Percentiles rank a stretch among this genome's conserved stretches.
Conservation (phyloP, 2,329 filamentous ascomycete species). For the Talaromyces sp. region DNA sequence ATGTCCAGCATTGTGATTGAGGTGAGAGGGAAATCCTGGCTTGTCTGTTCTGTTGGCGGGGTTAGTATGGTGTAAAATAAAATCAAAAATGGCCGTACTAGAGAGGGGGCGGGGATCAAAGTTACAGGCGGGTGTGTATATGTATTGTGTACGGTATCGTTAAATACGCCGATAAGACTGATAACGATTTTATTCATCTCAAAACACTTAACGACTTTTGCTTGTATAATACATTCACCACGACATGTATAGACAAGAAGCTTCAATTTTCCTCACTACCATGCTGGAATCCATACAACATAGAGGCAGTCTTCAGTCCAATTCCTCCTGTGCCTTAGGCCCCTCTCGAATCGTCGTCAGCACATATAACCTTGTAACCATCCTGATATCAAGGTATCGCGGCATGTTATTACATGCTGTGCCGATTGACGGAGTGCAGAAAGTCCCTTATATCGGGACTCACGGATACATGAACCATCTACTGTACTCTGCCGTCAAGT, state of each 20-base stretch:
- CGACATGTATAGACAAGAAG: not conserved
- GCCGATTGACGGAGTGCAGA: not conserved
- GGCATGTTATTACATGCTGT: not conserved
- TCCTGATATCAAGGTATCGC: not conserved
- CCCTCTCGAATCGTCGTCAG: not conserved
- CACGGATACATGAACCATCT: not conserved
- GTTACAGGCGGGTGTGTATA: not conserved
- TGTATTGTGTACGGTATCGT: conserved; percentile 1
- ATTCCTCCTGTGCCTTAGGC: not conserved
- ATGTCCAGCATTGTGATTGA: conserved; percentile 65
- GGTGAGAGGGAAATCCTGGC: not conserved
- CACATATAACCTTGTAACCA: conserved; percentile 9
- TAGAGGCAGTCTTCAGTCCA: not conserved
- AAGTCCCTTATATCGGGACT: not conserved
- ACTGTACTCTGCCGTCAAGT: not conserved
- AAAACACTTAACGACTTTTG: not conserved
- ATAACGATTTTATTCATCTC: not conserved
- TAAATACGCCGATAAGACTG: not conserved
- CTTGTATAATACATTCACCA: not conserved
- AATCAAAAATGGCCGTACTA: not conserved
- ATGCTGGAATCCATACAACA: not conserved
- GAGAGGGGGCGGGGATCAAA: conserved; percentile 14
- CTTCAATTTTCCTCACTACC: not conserved
- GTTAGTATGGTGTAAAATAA: conserved; percentile 2
- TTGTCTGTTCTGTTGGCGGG: not conserved